Conservation (phyloP, 2,329 filamentous ascomycete species). For the Cordyceps fumosorosea region DNA sequence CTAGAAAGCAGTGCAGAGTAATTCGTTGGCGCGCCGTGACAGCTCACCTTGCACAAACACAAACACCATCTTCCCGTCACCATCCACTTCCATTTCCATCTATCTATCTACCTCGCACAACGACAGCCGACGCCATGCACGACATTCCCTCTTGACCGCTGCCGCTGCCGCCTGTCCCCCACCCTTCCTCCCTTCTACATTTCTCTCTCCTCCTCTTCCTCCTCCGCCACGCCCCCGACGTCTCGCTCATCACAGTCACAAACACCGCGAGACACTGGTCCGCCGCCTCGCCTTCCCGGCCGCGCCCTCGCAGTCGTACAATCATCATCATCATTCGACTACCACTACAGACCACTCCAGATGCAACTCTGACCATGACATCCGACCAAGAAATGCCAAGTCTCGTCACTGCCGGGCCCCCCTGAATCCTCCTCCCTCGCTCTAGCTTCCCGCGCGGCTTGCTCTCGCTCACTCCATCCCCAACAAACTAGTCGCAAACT, state of each 20-base stretch:
- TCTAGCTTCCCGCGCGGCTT: no score
- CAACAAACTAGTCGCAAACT: neutral
- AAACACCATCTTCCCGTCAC: neutral
- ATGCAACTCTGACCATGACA: no score
- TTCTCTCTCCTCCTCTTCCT: neutral
- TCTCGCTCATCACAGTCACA: conserved; percentile 2
- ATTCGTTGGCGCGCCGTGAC: neutral
- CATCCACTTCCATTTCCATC: neutral
- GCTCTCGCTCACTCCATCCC: neutral
- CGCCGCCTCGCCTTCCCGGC: neutral
- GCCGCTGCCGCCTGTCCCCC: neutral
- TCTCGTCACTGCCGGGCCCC: no score
- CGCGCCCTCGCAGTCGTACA: neutral
- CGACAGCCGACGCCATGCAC: neutral
- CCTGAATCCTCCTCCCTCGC: no score
- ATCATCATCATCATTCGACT: no score
- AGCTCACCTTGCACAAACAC: conserved; percentile 1
- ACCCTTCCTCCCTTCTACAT: neutral
- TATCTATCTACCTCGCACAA: no score
- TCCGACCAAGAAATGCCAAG: neutral
- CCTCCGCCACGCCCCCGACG: neutral
- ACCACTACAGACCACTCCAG: no score
- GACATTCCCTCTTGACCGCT: neutral
- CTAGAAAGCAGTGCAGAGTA: no score
- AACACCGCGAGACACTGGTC: neutral